Evolutionary conservation across 129 eudicot genomes (phyloP).

Genomic region (Artemisia annua): DNA sequence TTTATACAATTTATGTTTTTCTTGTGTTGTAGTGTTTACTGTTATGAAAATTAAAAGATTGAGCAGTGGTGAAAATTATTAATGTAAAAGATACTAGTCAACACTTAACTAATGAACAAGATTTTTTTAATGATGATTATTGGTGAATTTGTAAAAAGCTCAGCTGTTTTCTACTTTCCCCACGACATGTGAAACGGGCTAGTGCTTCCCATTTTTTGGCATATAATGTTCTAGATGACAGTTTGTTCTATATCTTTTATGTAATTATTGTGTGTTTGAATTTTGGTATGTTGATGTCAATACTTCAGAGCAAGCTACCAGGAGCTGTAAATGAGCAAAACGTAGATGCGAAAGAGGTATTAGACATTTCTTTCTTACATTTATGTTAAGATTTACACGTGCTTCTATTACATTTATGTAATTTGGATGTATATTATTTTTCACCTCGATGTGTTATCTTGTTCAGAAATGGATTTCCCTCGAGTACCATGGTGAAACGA

Average conservation of each 20-base stretch:
- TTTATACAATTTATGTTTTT: constrained; percentile 6
- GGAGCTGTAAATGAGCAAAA: constrained; percentile 37
- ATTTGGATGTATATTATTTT: constrained; percentile 7
- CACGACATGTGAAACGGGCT: constrained; percentile 2
- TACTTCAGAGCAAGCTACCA: constrained; percentile 50
- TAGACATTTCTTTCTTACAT: not conserved
- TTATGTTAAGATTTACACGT: not conserved
- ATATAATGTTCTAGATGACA: not conserved
- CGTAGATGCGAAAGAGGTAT: constrained; percentile 57
- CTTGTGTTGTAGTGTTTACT: constrained; percentile 5
- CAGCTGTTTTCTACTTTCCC: not conserved
- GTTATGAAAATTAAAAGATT: not conserved
- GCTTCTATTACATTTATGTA: constrained; percentile 19
- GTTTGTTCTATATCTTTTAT: not conserved
- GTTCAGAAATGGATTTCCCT: constrained; percentile 74
- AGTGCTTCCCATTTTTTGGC: not conserved
- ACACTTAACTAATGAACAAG: not conserved
- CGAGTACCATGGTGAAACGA: constrained; percentile 59
- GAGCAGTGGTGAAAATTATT: not conserved
- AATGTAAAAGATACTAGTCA: constrained; percentile 8
- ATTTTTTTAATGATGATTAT: not conserved
- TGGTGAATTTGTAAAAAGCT: not conserved
- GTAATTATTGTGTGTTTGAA: constrained; percentile 7
- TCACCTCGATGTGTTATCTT: constrained; percentile 26
- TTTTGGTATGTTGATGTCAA: constrained; percentile 12